Evolutionary conservation across 768 basidiomycete genomes (phyloP), one percentile per base, ranked within the genome.

Genomic region (Chalciporus piperatus): DNA sequence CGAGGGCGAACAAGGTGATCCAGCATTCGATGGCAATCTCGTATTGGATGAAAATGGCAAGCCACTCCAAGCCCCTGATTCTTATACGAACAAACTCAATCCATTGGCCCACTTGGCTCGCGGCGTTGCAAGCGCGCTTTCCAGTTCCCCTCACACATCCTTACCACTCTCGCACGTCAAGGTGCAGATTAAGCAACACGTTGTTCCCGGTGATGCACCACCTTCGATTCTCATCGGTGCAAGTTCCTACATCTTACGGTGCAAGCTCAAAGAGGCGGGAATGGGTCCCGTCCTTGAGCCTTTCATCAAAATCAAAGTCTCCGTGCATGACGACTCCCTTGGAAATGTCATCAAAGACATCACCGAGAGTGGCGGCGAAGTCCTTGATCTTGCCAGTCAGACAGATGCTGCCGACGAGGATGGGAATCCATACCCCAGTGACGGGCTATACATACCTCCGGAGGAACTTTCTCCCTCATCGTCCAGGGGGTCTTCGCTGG

Each of bases 301-400:
- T 10, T 93, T 81, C 57, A 76, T 90, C 22, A 70, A 72, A 27
- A 71, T 92, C 56, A 90, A 84, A 58, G 76, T 90, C 41, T 80
- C 79, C 14, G 81, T 90, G 7, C 73, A 75, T 22, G 85, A 86
- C 56, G 81, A 84, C 52, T 75, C 74, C 51, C 72, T 93, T 3
- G 90, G 92, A 20, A 88, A 83, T 59, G 82, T 89, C 19, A 80
- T 92, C 41, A 89, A 85, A 61, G 92, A 94, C 59, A 71, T 94
- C n/a, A 87, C 86, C 10, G 90, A 92, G 63, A 80, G 85, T 53
- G 82, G 83, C 2, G 90, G 88, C n/a, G 89, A 92, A 62, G 73
- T 94, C 11, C 68, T 83, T 20, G 86, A 90, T 57, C 77, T 93
- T 19, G 78, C 74, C 6, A 58, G 65, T 25, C 52, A 62, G 23